Base-by-base conservation (phyloP, 2,329 filamentous ascomycete genomes). In the Xylaria sp. region DNA sequence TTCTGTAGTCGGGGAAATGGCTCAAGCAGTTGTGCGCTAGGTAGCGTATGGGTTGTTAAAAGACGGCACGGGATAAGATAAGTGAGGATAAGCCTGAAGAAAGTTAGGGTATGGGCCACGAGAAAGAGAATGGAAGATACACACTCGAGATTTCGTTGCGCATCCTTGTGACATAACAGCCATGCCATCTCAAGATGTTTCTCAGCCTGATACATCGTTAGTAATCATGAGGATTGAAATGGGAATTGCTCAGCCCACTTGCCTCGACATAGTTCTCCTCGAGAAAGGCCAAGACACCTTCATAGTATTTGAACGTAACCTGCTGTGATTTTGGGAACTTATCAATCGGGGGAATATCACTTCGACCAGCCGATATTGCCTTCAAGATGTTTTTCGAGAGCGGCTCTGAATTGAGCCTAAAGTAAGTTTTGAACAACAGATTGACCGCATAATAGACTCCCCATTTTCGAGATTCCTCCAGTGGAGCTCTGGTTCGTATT, bases 341-440 rank as follows among this genome's bases (percentile, higher is more conserved):
- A 18, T 91, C 86, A 35, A 98, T 84, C 0, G 88, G 84, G 0
- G 96, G 96, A 83, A 99, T 91, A 75, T 99, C 95, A 53, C 88
- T 87, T 69, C 85, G 83, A 63, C 92, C 91, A 13, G 94, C 94
- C 55, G 91, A 87, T 57, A 99, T 85, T 0, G 93, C 94, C 73
- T 91, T 93, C 55, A 99, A 85, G 59, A 98, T 91, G 73, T 96
- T 98, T 78, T 96, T 94, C 21, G 91, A 97, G 23, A 98, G 84
- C n/a, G 90, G 90, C 66, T 97, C 91, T 40, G 92, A 93, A 81
- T 97, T 97, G 71, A 98, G 85, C 83, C 93, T 97, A 84, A 99
- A 99, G 80, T 98, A 98, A 1, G 94, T 98, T 82, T 98, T 98
- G 88, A 99, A 99, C 16, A 98, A 85, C 8, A 99, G 87, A 78